Base-by-base conservation (phyloP, 208 protist species). In the Leishmania martiniquensis region DNA sequence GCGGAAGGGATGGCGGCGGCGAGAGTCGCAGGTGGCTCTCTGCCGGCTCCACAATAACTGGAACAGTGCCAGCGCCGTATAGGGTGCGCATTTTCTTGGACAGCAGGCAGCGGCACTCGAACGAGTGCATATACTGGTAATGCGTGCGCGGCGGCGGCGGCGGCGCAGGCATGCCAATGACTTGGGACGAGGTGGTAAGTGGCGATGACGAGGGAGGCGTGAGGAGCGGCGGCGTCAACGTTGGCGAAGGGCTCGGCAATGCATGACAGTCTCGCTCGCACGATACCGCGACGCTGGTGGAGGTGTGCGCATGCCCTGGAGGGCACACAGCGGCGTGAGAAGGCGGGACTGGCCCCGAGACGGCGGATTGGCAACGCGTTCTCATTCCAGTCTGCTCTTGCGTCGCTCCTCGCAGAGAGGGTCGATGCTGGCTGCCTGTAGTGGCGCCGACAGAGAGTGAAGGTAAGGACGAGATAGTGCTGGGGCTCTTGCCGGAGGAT, bases 21-120 rank as follows among this genome's bases (percentile, higher is more conserved):
- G 70, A n/a, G 7, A 55, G 32, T 34, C 78, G 70, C 60, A 82
- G 52, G 42, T 77, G 72, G 34, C 59, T 76, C 42, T 87, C 78
- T 7, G 88, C 85, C 54, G 97, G 97, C 80, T 99, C 97, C 51
- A 93, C 95, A 63, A 98, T 96, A 37, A 98, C 83, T 4, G 96
- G 96, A 44, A 98, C 92, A 32, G 89, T 75, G 44, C 93, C 81
- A 10, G 87, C 78, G 74, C 97, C 95, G 52, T 89, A 87, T 32
- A 75, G 17, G 15, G 69, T 52, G 17, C 63, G 70, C 45, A 94
- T 80, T 60, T 76, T 72, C 15, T 25, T 54, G 29, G 90, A 79
- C 29, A 91, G 80, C 52, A 73, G 74, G 47, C 77, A 69, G 75
- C 92, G 88, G 47, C 82, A 81, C 3, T 85, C 90, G 75, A 94